Evolutionary conservation across 495 filamentous ascomycete species (phyloP), one percentile per base, ranked within the genome.

Genomic region (Tetracladium marchalianum): DNA sequence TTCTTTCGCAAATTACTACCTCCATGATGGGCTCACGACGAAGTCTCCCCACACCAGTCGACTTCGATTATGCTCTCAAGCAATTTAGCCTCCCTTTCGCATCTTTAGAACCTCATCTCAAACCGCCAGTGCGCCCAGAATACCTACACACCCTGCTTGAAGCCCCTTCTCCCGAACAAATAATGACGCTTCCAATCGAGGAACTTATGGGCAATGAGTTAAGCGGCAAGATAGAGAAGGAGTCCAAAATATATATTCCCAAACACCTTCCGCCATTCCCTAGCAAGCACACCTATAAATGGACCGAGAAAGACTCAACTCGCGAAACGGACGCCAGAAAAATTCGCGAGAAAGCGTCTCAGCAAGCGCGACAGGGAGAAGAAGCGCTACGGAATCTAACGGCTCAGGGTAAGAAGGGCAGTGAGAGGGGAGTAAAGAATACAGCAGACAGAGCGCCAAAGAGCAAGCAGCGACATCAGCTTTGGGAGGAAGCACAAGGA

Each of bases 341-440:
- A 58, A 81, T 89, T 43, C 69, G 85, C 11, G 85, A 89, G 58
- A 73, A 68, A 19, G 83, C 83, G 3, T 84, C 82, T 4, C 75
- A 84, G 58, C 80, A 86, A 53, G 83, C 84, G 16, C 68, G 84
- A 24, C 64, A 82, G 46, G 85, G 81, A 1, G 85, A 90, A 64
- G 77, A 85, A 50, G 83, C 83, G 16, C 57, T 90, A 44, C 69
- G 85, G 34, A 81, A 78, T 53, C 64, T 89, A 38, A 75, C 82
- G 34, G 60, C 57, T 12, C 66, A 67, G 16, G 49, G 64, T 39
- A 63, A 74, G 55, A 35, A 41, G 17, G 59, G 66, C 39, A 44
- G 49, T 57, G 46, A 62, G 51, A 62, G 66, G 12, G 55, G 49
- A 22, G 46, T 66, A 19, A 61, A 54, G 12, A 56, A 59, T 13